phyloP scores from a whole-genome alignment of 345 rosid genomes.

The Eucalyptus coolabah region DNA sequence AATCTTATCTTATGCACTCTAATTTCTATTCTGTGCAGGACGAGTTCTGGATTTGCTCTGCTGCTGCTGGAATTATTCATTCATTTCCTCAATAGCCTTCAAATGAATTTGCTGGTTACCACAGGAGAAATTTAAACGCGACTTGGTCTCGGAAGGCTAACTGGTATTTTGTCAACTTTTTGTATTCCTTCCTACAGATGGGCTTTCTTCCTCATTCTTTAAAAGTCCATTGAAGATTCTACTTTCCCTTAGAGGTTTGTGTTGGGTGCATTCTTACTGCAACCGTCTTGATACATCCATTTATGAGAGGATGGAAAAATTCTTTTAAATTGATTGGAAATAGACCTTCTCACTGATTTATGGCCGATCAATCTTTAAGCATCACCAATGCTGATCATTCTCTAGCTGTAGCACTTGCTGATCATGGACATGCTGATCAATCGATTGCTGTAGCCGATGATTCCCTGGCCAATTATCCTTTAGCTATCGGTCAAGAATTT shows the following conservation, averaged over 20 bases:
- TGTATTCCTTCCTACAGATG: not conserved
- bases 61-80: not conserved
- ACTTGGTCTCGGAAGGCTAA: not conserved
- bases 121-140: not conserved
- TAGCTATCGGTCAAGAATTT: conserved; percentile 84
- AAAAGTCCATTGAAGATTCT: not conserved
- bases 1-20: not conserved
- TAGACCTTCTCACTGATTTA: conserved; percentile 12
- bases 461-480: conserved; percentile 12
- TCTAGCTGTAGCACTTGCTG: not conserved
- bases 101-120: not conserved
- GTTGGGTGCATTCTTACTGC: not conserved
- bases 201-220: not conserved
- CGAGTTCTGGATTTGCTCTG: not conserved
- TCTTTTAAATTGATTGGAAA: not conserved
- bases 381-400: conserved; percentile 27
- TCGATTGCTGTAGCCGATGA: not conserved
- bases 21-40: not conserved
- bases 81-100: not conserved
- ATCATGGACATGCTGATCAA: not conserved
- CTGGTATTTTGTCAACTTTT: not conserved
- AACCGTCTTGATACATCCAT: not conserved
- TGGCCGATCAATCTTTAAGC: conserved; percentile 62
- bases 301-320: not conserved
- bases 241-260: not conserved